Conservation (phyloP, 306 rosid genomes). For the Spatholobus suberectus region DNA sequence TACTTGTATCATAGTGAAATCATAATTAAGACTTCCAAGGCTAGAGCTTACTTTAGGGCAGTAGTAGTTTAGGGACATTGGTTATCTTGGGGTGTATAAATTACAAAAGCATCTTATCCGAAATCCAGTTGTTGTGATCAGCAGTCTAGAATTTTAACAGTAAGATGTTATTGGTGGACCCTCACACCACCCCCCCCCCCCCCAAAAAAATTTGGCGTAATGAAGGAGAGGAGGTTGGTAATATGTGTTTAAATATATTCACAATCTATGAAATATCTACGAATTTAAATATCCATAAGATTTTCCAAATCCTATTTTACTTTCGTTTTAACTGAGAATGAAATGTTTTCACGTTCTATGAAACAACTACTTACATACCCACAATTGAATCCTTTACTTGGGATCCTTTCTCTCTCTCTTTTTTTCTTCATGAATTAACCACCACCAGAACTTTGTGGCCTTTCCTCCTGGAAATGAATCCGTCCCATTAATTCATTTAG, state of each 20-base stretch:
- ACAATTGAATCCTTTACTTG: too few species aligned
- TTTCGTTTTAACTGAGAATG: too few species aligned
- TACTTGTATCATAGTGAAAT: not conserved
- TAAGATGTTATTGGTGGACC: too few species aligned
- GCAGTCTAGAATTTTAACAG: not conserved
- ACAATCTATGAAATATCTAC: too few species aligned
- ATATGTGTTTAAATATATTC: too few species aligned
- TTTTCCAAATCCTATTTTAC: too few species aligned
- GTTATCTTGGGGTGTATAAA: not conserved
- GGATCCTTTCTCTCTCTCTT: too few species aligned
- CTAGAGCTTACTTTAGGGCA: not conserved
- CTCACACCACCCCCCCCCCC: not conserved
- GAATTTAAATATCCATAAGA: too few species aligned
- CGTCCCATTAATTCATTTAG: not conserved
- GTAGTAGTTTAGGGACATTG: not conserved
- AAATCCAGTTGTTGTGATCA: not conserved
- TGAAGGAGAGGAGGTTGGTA: too few species aligned
- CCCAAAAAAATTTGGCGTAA: too few species aligned
- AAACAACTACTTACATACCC: too few species aligned
- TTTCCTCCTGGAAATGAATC: not conserved
- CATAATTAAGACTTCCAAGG: not conserved
- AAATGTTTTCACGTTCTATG: not conserved
- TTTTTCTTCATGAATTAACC: too few species aligned
- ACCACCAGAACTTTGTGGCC: not conserved
- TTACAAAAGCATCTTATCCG: not conserved